phyloP scores from a whole-genome alignment of 345 rosid genomes.

The Hevea brasiliensis region DNA sequence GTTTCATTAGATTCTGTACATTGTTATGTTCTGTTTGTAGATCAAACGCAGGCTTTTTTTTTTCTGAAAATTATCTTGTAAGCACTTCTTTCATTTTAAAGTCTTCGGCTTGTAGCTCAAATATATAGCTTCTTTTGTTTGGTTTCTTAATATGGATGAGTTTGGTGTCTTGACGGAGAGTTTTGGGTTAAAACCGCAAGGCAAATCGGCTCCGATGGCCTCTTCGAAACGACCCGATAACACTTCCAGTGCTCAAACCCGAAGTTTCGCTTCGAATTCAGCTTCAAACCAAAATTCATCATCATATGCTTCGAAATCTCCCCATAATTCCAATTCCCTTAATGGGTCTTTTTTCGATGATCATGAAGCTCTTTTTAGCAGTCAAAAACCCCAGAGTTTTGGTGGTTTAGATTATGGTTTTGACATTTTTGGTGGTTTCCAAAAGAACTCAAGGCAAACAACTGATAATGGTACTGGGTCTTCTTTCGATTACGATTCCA shows the following conservation, averaged over 20 bases:
- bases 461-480: constrained; percentile 26
- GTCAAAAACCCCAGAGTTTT: constrained; percentile 25
- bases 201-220: constrained; percentile 88
- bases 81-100: neutral
- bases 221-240: constrained; percentile 47
- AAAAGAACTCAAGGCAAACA: constrained; percentile 27
- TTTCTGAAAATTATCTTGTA: neutral
- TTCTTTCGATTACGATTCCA: constrained; percentile 48
- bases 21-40: neutral
- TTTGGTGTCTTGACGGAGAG: constrained; percentile 83
- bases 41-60: constrained; percentile 7
- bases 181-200: constrained; percentile 78
- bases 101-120: neutral
- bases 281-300: constrained; percentile 24
- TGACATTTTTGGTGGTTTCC: constrained; percentile 50
- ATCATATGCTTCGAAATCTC: constrained; percentile 24
- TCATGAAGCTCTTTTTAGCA: constrained; percentile 29
- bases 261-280: constrained; percentile 25
- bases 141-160: constrained; percentile 52
- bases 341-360: constrained; percentile 35
- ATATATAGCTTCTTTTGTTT: neutral
- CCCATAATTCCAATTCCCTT: constrained; percentile 37
- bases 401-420: constrained; percentile 43
- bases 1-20: neutral
- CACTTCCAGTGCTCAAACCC: constrained; percentile 20